These are phyloP conservation scores for Globisporangium barbulae DNA, from an alignment of 352 stramenopile species.

Conservation along the genomic window DNA sequence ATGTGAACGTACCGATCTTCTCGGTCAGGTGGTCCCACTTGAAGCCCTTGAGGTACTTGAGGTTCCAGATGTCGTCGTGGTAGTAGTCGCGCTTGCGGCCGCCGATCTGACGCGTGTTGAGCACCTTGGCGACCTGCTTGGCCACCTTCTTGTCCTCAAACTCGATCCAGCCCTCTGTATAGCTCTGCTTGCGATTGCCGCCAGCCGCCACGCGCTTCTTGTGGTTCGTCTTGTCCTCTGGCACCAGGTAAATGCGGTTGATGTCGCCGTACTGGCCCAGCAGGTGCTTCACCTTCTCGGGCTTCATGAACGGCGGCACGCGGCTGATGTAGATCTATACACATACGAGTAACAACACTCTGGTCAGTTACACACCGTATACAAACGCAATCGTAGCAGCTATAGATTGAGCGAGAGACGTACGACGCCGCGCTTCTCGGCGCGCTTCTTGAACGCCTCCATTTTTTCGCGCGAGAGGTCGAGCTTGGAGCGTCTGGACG, in stretches of 20 bases:
- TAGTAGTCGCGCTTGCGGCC: conserved; percentile 95
- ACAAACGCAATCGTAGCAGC: not conserved
- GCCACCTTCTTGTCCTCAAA: conserved; percentile 97
- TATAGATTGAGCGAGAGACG: not conserved
- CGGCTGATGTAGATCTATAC: conserved; percentile 91
- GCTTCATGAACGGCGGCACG: conserved; percentile 96
- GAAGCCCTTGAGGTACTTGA: conserved; percentile 99
- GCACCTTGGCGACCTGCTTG: conserved; percentile 88
- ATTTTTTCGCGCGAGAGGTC: conserved; percentile 33
- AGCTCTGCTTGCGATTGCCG: conserved; percentile 88
- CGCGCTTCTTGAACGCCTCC: conserved; percentile 50
- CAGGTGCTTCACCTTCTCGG: conserved; percentile 93
- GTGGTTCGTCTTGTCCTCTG: conserved; percentile 92
- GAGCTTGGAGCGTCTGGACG: conserved; percentile 11
- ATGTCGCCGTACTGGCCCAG: conserved; percentile 92
- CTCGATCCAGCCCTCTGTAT: conserved; percentile 98
- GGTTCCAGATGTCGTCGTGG: conserved; percentile 98
- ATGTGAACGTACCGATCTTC: conserved; percentile 88
- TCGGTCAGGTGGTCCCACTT: conserved; percentile 99
- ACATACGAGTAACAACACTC: not conserved
- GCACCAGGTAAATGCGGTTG: conserved; percentile 95
- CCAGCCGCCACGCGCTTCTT: conserved; percentile 89
- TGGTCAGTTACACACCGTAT: not conserved
- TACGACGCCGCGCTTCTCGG: conserved; percentile 47
- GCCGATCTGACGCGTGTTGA: conserved; percentile 93